Evolutionary conservation across 768 basidiomycete genomes (phyloP), one percentile per base, ranked within the genome.

Genomic region (Leccinum fibrillosum): DNA sequence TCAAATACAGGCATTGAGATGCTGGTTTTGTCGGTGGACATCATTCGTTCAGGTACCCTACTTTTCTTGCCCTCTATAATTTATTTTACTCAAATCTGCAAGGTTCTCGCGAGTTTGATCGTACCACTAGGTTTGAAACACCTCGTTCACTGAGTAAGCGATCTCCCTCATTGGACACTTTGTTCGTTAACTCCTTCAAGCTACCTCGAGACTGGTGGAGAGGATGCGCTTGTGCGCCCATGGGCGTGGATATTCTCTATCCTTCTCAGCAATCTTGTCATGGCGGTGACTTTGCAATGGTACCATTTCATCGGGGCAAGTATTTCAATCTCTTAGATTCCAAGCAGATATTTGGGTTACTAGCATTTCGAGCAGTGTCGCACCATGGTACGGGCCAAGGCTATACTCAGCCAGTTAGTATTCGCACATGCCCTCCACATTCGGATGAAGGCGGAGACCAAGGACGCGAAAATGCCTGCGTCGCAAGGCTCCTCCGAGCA

Each of bases 201-300:
- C 34, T 21, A 52, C 21, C 54, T 55, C 17, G 54, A 55, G 25
- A 55, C 54, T 21, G 49, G 13, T 2, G 49, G 54, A 12, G 34
- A 52, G 25, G 49, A 21, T 21, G 54, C 25, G 4, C 25, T 55
- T 37, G 54, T 52, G 49, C 49, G 34, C 6, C 54, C 54, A 17
- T 52, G 54, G 54, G 54, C 25, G 3, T 55, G 54, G 54, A 55
- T 55, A 55, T 17, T 52, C 5, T 5, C 28, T 28, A 52, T 52
- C 10, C 34, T 55, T 13, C 5, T 55, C 15, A 35, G 54, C n/a
- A 34, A 25, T 7, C 23, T 52, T 26, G 26, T 37, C n/a, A 35
- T 34, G n/a, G 35, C 54, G 3, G 15, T 55, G n/a, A 30, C 49
- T 10, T 55, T 28, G 52, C 54, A 55, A 2, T 52, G 54, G 54